Evolutionary conservation across 2,329 filamentous ascomycete species (phyloP), one percentile per base, ranked within the genome.

Genomic region (Dichotomopilus funicola): DNA sequence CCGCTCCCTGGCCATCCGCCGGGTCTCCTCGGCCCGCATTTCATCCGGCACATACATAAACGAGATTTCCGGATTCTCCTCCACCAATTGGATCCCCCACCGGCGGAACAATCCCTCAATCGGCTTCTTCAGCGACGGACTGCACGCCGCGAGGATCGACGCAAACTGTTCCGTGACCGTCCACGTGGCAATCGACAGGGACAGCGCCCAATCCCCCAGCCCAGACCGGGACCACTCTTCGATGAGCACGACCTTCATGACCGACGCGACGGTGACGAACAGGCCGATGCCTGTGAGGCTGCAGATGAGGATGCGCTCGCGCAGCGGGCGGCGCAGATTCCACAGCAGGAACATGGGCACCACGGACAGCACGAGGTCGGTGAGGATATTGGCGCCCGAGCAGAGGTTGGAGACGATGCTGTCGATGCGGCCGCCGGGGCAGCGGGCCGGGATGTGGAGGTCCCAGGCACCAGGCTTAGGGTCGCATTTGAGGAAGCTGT

Each of bases 111-210:
- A 10, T 10, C 12, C 44, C 48, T 62, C 53, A 31, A 62, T 59
- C 4, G 61, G 61, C 13, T 54, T 51, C 52, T 62, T 62, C n/a
- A 62, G 54, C 10, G 59, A 58, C 9, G 61, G 61, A 40, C 59
- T 55, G 52, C 61, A 62, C 10, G 61, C 61, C 31, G 57, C 61
- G 1, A 57, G 31, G 9, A 62, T 37, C 36, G 57, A 57, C 19
- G 59, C 44, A 5, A 61, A 51, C 55, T 61, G 57, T 48, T 62
- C 59, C 27, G 54, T 38, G 33, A 62, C 34, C 27, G 59, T 62
- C 59, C 59, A 62, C 2, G 57, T 59, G 10, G 51, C 55, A 31
- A 62, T 55, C 10, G 54, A 13, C 7, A 61, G 42, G 41, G 59
- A 53, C 43, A 54, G 13, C 3, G 51, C 55, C 55, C 59, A 59